Percentiles rank a stretch among this genome's conserved stretches.
Evolutionary conservation across 83 land plant genomes (phyloP).

Genomic region (Picea abies): DNA sequence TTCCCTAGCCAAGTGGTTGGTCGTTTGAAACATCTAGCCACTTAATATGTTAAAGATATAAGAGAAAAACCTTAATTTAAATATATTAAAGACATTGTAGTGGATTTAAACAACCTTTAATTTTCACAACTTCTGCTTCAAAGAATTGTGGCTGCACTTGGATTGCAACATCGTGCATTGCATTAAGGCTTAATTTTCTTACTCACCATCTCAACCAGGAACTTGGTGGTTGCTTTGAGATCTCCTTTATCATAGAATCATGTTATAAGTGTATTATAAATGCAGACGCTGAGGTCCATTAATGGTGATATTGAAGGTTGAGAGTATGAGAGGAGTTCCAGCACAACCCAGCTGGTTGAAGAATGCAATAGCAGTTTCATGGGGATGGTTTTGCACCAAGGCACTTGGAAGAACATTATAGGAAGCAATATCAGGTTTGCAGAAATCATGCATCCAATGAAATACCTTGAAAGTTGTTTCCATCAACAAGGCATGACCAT

Average conservation of each 20-base stretch:
- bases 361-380: slow-evolving; percentile 14
- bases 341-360: not conserved
- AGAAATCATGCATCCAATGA: slow-evolving; percentile 45
- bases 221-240: slow-evolving; percentile 24
- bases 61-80: too few species aligned
- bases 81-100: too few species aligned
- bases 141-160: too few species aligned
- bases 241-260: slow-evolving; percentile 52
- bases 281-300: slow-evolving; percentile 52
- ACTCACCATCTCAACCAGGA: slow-evolving; percentile 40
- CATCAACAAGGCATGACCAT: slow-evolving; percentile 42
- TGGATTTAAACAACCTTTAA: too few species aligned
- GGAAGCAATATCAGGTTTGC: slow-evolving; percentile 42
- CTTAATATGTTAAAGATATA: too few species aligned
- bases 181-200: not conserved
- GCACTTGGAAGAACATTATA: slow-evolving; percentile 52
- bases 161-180: too few species aligned
- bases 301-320: slow-evolving; percentile 42
- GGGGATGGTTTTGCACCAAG: slow-evolving; percentile 38
- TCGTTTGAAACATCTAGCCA: too few species aligned
- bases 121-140: too few species aligned
- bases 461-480: slow-evolving; percentile 52
- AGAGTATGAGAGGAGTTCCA: slow-evolving; percentile 32
- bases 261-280: slow-evolving; percentile 40
- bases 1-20: too few species aligned